phyloP scores from a whole-genome alignment of 768 basidiomycete genomes.

The Dictyophora rubrovolvata region DNA sequence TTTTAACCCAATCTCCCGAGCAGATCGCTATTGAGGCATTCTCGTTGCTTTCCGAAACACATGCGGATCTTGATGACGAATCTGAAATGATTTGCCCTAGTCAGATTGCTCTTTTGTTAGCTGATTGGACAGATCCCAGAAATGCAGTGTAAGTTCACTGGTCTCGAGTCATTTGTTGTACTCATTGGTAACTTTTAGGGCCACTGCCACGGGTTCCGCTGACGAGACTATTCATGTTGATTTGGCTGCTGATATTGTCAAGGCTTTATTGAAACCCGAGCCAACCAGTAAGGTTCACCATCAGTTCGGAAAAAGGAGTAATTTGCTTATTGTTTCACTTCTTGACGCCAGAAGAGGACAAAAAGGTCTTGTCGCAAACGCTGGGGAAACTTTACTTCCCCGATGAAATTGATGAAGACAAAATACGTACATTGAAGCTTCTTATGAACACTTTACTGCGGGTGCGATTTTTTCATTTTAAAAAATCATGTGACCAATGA shows the following conservation, averaged over 20 bases:
- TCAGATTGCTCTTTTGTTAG: conserved; percentile 68
- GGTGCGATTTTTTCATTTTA: conserved; percentile 27
- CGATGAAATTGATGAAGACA: conserved; percentile 57
- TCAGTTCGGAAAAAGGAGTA: conserved; percentile 7
- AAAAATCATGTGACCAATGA: conserved; percentile 19
- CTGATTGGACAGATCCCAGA: conserved; percentile 83
- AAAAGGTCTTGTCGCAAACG: conserved; percentile 54
- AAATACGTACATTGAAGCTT: conserved; percentile 51
- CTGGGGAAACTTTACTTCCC: conserved; percentile 60
- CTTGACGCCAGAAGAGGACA: conserved; percentile 40
- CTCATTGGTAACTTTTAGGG: conserved; percentile 21
- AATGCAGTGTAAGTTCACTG: conserved; percentile 45
- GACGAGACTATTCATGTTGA: conserved; percentile 45
- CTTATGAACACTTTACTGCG: conserved; percentile 48
- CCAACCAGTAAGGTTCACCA: conserved; percentile 36
- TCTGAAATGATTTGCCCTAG: conserved; percentile 63
- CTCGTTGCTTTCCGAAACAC: conserved; percentile 44
- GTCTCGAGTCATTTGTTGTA: background rate
- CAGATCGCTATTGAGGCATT: conserved; percentile 68
- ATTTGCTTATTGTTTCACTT: background rate
- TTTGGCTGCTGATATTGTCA: conserved; percentile 48
- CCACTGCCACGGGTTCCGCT: conserved; percentile 27
- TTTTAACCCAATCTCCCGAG: background rate
- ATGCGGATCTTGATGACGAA: conserved; percentile 58
- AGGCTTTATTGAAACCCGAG: conserved; percentile 35